Evolutionary conservation across 1,139 yeast genomes (phyloP).

Genomic region (Yamadazyma taylorii): DNA sequence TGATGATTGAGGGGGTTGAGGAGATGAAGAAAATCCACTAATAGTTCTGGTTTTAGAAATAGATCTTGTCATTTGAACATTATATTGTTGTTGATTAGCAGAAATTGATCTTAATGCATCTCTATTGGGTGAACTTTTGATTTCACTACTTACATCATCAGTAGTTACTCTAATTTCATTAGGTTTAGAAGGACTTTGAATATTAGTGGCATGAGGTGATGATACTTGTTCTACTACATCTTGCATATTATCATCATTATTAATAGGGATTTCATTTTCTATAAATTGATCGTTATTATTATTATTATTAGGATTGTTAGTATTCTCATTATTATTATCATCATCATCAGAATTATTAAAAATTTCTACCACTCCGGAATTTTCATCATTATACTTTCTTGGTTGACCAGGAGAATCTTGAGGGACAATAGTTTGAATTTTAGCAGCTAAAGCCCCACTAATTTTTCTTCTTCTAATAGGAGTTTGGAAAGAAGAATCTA

Average conservation of each 20-base stretch:
- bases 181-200: constrained; percentile 21
- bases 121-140: constrained; percentile 20
- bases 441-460: constrained; percentile 67
- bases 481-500: constrained; percentile 57
- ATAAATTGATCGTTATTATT: constrained; percentile 35
- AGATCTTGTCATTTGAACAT: constrained; percentile 46
- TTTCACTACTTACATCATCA: constrained; percentile 16
- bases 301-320: constrained; percentile 29
- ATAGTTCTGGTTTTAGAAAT: constrained; percentile 50
- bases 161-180: constrained; percentile 18
- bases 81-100: constrained; percentile 37
- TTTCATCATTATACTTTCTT: constrained; percentile 57
- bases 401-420: constrained; percentile 97
- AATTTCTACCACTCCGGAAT: constrained; percentile 22
- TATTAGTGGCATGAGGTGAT: too few species aligned
- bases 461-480: constrained; percentile 73
- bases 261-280: constrained; percentile 13
- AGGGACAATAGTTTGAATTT: constrained; percentile 79
- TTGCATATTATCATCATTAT: constrained; percentile 22
- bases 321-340: constrained; percentile 15
- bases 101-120: constrained; percentile 40
- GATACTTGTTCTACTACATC: constrained; percentile 21
- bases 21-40: constrained; percentile 49
- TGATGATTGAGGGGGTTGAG: constrained; percentile 20
- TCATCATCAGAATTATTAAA: constrained; percentile 45